These are phyloP conservation scores for Alternaria triticina DNA, from an alignment of 2,329 filamentous ascomycete species.

Conservation along the genomic window DNA sequence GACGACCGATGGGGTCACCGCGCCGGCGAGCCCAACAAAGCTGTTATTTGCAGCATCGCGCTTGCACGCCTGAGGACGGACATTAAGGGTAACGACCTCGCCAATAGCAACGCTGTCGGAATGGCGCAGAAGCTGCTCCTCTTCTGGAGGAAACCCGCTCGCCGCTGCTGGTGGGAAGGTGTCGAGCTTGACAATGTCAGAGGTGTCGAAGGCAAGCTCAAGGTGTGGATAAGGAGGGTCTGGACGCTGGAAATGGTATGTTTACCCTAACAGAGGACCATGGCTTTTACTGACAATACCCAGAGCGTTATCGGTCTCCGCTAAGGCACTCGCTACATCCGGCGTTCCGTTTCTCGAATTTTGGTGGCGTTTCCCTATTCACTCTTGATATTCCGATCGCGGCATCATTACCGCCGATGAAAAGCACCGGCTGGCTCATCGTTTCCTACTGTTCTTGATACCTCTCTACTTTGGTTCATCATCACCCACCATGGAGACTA, in stretches of 20 bases:
- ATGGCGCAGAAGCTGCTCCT: constrained; percentile 98
- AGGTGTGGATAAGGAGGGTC: constrained; percentile 97
- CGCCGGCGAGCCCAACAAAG: constrained; percentile 97
- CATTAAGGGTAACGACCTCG: constrained; percentile 77
- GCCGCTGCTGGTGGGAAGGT: constrained; percentile 99
- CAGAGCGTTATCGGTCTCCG: constrained; percentile 86
- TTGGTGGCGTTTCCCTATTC: constrained; percentile 14
- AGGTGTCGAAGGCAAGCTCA: constrained; percentile 87
- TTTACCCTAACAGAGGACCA: background rate
- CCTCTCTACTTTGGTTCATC: constrained; percentile 25
- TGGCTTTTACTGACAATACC: constrained; percentile 15
- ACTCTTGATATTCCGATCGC: constrained; percentile 9
- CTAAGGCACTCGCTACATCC: constrained; percentile 46
- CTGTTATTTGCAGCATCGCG: constrained; percentile 95
- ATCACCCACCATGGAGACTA: constrained; percentile 5
- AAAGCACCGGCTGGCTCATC: constrained; percentile 17
- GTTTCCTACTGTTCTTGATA: constrained; percentile 34
- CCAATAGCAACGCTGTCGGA: constrained; percentile 79
- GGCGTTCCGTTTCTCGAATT: constrained; percentile 22
- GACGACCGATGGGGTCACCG: constrained; percentile 96
- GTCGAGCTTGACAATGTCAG: constrained; percentile 89
- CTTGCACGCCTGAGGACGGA: constrained; percentile 92
- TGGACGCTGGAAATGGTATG: constrained; percentile 95
- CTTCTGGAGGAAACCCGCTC: constrained; percentile 96
- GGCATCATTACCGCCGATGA: constrained; percentile 13